Evolutionary conservation across 148 eudicot genomes (phyloP).

Genomic region (Vaccinium macrocarpon): DNA sequence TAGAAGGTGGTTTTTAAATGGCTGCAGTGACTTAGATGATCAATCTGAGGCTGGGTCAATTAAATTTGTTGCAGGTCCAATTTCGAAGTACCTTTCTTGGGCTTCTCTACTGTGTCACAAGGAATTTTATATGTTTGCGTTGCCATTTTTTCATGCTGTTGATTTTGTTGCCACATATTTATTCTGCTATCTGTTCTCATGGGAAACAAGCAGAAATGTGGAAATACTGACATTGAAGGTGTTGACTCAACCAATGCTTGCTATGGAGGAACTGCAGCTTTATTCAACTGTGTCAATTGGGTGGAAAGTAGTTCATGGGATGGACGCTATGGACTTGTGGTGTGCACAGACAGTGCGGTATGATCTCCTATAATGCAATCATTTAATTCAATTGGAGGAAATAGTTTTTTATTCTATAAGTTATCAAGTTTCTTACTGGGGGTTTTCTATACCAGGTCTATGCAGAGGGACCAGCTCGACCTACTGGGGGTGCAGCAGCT

Average conservation of each 20-base stretch:
- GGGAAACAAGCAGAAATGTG: constrained; percentile 51
- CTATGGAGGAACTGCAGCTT: constrained; percentile 98
- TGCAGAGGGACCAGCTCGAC: constrained; percentile 97
- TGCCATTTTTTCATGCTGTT: constrained; percentile 2
- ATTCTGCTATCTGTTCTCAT: constrained; percentile 16
- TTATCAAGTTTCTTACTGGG: constrained; percentile 8
- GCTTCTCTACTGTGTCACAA: neutral
- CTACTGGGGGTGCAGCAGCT: constrained; percentile 98
- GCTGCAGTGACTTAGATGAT: neutral
- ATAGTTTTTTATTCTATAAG: neutral
- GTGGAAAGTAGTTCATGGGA: constrained; percentile 99
- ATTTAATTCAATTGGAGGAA: neutral
- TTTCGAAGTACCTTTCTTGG: constrained; percentile 3
- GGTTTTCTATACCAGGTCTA: constrained; percentile 61
- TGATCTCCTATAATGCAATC: constrained; percentile 6
- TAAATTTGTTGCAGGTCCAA: neutral
- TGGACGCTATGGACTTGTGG: constrained; percentile 94
- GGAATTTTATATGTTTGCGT: neutral
- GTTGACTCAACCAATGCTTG: constrained; percentile 98
- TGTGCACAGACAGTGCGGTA: constrained; percentile 99
- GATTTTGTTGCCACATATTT: neutral
- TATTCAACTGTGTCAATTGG: constrained; percentile 96
- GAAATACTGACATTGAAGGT: constrained; percentile 96
- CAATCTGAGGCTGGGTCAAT: neutral
- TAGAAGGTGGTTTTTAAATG: neutral